These are phyloP conservation scores for Tarenaya hassleriana DNA, from an alignment of 345 rosid genomes.

Conservation along the genomic window DNA sequence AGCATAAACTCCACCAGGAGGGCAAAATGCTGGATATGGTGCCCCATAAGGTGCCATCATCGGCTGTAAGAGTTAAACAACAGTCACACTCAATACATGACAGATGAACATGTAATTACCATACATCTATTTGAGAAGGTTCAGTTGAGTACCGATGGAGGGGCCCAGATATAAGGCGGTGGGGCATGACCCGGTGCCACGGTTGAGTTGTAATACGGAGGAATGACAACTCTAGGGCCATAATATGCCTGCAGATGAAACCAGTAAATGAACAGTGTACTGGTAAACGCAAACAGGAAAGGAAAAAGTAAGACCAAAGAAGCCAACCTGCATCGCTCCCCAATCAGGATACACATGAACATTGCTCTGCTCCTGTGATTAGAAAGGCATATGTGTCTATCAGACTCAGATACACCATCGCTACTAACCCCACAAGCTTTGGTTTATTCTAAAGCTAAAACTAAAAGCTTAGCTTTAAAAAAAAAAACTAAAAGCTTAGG, in stretches of 20 bases:
- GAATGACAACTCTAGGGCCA: constrained; percentile 65
- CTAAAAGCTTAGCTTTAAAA: no score
- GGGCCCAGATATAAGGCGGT: constrained; percentile 86
- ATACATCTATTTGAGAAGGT: neutral
- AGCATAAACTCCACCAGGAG: constrained; percentile 86
- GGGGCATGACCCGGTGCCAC: constrained; percentile 73
- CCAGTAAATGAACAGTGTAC: constrained; percentile 3
- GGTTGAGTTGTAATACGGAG: constrained; percentile 69
- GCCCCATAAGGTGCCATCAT: constrained; percentile 83
- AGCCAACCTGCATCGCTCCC: constrained; percentile 83
- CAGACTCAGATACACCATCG: neutral
- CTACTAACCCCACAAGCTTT: no score
- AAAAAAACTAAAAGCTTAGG: no score
- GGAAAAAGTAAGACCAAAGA: neutral
- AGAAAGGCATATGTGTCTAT: constrained; percentile 15
- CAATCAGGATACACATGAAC: constrained; percentile 78
- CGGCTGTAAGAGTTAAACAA: constrained; percentile 42
- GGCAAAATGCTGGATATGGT: constrained; percentile 70
- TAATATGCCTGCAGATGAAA: constrained; percentile 59
- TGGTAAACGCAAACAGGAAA: neutral
- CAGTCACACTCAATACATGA: constrained; percentile 9
- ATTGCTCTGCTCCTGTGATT: constrained; percentile 58
- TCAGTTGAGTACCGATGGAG: constrained; percentile 55
- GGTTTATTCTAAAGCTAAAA: no score
- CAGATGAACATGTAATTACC: neutral